Percentiles rank a stretch among this genome's conserved stretches.
phyloP scores from a whole-genome alignment of 2,329 filamentous ascomycete genomes.

The Claviceps fusiformis region DNA sequence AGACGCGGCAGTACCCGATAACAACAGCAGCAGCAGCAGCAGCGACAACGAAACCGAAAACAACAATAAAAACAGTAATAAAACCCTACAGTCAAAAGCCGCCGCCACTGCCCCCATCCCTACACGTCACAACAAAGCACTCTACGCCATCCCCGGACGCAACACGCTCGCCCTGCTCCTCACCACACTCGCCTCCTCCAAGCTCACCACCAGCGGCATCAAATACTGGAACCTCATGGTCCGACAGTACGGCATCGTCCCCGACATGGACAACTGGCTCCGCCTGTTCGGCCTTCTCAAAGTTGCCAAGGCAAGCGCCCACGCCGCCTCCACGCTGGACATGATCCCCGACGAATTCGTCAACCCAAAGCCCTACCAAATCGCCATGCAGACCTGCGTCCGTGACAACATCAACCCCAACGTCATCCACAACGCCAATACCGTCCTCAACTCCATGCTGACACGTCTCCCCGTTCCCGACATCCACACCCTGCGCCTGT shows the following conservation, averaged over 20 bases:
- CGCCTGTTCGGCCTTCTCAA: slow-evolving; percentile 55
- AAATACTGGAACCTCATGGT: slow-evolving; percentile 71
- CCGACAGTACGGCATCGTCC: slow-evolving; percentile 43
- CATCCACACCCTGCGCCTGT: slow-evolving; percentile 35
- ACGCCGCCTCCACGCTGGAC: slow-evolving; percentile 45
- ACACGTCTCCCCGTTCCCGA: slow-evolving; percentile 30
- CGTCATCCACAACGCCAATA: slow-evolving; percentile 49
- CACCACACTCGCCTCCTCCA: slow-evolving; percentile 45
- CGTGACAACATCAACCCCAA: slow-evolving; percentile 66
- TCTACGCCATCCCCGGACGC: slow-evolving; percentile 31
- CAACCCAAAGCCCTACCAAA: slow-evolving; percentile 45
- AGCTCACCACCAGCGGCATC: slow-evolving; percentile 46
- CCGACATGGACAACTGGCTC: slow-evolving; percentile 60
- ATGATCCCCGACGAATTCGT: slow-evolving; percentile 34
- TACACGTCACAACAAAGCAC: slow-evolving; percentile 6
- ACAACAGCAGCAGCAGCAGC: neutral
- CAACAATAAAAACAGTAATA: neutral
- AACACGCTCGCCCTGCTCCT: slow-evolving; percentile 59
- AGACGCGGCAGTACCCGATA: neutral
- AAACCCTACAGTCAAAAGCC: neutral
- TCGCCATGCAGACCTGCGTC: slow-evolving; percentile 61
- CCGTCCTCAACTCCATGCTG: slow-evolving; percentile 52
- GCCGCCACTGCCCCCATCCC: neutral
- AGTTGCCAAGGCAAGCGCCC: slow-evolving; percentile 48
- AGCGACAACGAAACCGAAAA: neutral